Evolutionary conservation across 768 basidiomycete species (phyloP), one percentile per base, ranked within the genome.

Genomic region (Lactifluus rugatus): DNA sequence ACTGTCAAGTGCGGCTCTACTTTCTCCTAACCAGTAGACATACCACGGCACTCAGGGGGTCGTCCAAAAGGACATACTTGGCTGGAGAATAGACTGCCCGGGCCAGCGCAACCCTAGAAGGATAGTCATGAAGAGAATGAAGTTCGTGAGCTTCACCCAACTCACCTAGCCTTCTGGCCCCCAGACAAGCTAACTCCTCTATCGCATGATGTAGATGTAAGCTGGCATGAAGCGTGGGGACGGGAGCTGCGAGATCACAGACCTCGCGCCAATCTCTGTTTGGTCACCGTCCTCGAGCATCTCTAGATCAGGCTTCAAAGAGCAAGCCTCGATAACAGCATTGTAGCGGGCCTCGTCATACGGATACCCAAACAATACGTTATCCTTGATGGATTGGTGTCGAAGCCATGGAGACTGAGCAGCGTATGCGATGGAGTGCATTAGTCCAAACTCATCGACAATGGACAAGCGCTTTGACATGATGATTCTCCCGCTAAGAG

Each of bases 221-320:
- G 45, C 26, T 66, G n/a, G 21, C 8, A n/a, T 44, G 25, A 32
- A 14, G 13, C 25, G 6, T 5, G 21, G 26, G 36, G n/a, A 34
- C 13, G 13, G 13, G 32, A 11, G 14, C 0, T 19, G n/a, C 34
- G 26, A 13, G 25, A 45, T 25, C 23, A 66, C 74, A 13, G 49
- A 80, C 76, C 83, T 75, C 14, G 82, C 84, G 14, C 91, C 91
- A 62, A 94, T 89, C 71, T 91, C 87, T 1, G 90, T 93, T 54
- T 71, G 73, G 66, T 91, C 93, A 0, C 95, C 95, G 65, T 93
- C 85, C 56, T 94, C 89, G 1, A 97, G 70, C 11, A 93, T 79
- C 5, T 86, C 81, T 56, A 98, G 70, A 73, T 98, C 95, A 0
- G 87, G 82, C 28, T 68, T 73, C 52, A 98, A 70, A 1, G 92